These are phyloP conservation scores for Mortierella sp. DNA, from an alignment of 371 early-diverging fungal species.

Conservation along the genomic window DNA sequence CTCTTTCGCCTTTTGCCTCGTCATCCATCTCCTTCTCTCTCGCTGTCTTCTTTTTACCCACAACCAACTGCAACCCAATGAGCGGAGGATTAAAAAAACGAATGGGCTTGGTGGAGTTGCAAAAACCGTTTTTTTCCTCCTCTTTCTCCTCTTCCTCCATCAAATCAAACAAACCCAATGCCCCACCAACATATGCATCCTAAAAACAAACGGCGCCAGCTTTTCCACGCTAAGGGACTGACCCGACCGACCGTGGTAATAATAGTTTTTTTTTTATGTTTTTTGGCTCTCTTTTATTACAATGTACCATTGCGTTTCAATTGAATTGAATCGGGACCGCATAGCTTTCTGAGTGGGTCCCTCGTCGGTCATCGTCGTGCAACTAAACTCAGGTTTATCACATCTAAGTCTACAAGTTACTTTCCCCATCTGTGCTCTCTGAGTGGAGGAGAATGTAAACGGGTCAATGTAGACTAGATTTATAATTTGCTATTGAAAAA, in stretches of 20 bases:
- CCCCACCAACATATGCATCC: not conserved
- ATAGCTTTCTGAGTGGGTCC: not conserved
- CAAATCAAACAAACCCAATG: conserved; percentile 7
- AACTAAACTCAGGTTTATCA: too few species aligned
- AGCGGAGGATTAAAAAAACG: too few species aligned
- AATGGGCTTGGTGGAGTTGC: conserved; percentile 6
- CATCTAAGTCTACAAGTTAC: too few species aligned
- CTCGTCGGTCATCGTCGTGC: too few species aligned
- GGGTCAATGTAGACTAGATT: too few species aligned
- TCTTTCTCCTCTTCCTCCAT: not conserved
- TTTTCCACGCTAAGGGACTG: conserved; percentile 4
- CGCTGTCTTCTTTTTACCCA: not conserved
- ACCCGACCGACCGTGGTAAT: not conserved
- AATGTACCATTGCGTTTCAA: not conserved
- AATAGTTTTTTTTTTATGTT: not conserved
- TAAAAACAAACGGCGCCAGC: not conserved
- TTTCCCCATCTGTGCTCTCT: not conserved
- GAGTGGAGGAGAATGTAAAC: too few species aligned
- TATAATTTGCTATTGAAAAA: not conserved
- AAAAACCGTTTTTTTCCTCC: not conserved
- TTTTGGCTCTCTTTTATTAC: not conserved
- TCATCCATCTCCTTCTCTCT: not conserved
- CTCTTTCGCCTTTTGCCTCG: not conserved
- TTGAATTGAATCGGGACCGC: not conserved
- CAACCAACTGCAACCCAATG: too few species aligned